Evolutionary conservation across 106 monocot genomes (phyloP).

Genomic region (Iris macrosiphon): DNA sequence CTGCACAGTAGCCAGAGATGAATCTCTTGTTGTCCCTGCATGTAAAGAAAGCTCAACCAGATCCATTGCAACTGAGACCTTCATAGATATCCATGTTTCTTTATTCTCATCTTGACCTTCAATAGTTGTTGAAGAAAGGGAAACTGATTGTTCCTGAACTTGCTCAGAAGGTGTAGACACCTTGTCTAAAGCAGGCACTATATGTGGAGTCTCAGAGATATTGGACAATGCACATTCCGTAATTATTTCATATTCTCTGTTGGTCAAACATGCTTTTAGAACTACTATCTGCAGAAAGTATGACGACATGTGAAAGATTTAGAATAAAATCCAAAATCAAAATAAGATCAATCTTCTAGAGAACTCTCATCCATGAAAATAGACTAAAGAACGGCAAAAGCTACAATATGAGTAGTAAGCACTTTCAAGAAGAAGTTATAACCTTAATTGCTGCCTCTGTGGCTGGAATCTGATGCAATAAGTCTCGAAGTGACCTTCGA

Average conservation of each 20-base stretch:
- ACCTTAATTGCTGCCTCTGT: conserved; percentile 67
- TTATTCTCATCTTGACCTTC: conserved; percentile 14
- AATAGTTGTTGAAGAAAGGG: conserved; percentile 15
- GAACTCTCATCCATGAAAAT: background rate
- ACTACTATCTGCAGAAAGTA: conserved; percentile 44
- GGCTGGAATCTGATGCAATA: conserved; percentile 72
- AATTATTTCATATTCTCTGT: conserved; percentile 88
- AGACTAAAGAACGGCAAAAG: background rate
- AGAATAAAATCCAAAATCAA: no score
- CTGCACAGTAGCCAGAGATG: conserved; percentile 77
- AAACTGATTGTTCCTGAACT: conserved; percentile 17
- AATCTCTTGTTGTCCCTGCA: conserved; percentile 74
- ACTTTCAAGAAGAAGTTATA: conserved; percentile 6
- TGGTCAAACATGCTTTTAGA: conserved; percentile 79
- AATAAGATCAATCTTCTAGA: background rate
- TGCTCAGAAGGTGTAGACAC: conserved; percentile 18
- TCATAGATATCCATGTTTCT: conserved; percentile 61
- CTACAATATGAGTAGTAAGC: background rate
- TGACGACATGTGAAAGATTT: no score
- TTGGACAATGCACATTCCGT: conserved; percentile 87
- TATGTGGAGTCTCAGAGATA: conserved; percentile 74
- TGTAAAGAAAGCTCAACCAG: conserved; percentile 75
- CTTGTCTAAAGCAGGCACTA: conserved; percentile 46
- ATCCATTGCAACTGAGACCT: conserved; percentile 53
- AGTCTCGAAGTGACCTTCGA: conserved; percentile 78